Conservation (phyloP, 2,329 filamentous ascomycete species). For the Neurospora crassa region DNA sequence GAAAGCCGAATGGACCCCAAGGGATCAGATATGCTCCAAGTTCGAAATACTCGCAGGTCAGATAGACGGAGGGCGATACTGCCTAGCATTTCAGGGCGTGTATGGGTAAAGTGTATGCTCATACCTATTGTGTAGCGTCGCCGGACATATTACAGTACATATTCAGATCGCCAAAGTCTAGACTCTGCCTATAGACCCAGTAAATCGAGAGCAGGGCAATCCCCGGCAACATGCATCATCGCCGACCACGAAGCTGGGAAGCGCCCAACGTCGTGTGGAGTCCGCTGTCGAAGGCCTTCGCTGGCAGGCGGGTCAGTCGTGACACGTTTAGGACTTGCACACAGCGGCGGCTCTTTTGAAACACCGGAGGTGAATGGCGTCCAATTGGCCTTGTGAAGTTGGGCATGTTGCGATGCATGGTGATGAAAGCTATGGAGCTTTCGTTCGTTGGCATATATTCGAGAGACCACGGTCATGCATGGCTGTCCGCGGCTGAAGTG, state of each 20-base stretch:
- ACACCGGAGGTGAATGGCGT: neutral
- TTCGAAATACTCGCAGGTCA: neutral
- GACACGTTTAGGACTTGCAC: neutral
- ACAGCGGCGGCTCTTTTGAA: neutral
- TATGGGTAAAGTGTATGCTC: neutral
- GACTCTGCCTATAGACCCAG: neutral
- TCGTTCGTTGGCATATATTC: neutral
- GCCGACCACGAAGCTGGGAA: neutral
- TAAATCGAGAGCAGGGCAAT: neutral
- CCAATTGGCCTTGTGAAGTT: neutral
- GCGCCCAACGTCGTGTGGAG: neutral
- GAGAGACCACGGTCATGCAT: neutral
- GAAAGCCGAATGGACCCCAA: neutral
- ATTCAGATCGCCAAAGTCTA: neutral
- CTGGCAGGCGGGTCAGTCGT: neutral
- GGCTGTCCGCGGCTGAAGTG: neutral
- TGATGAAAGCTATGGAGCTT: neutral
- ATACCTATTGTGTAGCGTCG: neutral
- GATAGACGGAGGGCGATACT: neutral
- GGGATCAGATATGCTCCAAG: neutral
- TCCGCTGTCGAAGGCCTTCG: neutral
- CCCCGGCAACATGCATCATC: neutral
- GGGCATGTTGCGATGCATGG: neutral
- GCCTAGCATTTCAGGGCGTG: neutral
- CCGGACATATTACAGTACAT: neutral